Evolutionary conservation across 768 basidiomycete species (phyloP).

Genomic region (Boletus rubroflammeus): DNA sequence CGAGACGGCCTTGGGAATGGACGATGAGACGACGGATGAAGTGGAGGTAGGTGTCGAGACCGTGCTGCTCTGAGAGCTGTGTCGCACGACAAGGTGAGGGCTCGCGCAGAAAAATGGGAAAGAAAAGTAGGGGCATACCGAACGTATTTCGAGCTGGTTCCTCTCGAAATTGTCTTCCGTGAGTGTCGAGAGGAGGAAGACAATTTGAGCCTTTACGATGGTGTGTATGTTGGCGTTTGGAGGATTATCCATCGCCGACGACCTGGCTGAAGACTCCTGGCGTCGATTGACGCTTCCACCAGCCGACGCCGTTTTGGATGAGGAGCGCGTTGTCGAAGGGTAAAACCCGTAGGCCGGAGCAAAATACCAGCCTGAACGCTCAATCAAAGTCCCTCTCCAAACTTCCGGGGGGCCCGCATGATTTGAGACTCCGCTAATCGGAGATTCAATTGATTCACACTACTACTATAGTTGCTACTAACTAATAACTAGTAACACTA

Average conservation of each 20-base stretch:
- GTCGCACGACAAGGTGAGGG: constrained; percentile 18
- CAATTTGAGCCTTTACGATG: constrained; percentile 96
- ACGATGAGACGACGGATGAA: constrained; percentile 95
- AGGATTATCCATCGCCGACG: constrained; percentile 82
- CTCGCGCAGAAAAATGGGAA: constrained; percentile 2
- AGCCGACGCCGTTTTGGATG: constrained; percentile 64
- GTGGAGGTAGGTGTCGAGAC: constrained; percentile 94
- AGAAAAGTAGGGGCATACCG: constrained; percentile 53
- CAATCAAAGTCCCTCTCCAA: constrained; percentile 19
- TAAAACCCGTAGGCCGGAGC: constrained; percentile 33
- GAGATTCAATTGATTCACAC: constrained; percentile 9
- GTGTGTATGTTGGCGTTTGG: constrained; percentile 83
- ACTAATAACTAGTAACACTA: neutral
- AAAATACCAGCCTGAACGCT: constrained; percentile 30
- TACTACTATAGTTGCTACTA: neutral
- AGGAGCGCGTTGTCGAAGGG: constrained; percentile 29
- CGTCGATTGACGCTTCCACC: constrained; percentile 65
- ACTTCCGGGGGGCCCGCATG: constrained; percentile 10
- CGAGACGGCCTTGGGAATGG: constrained; percentile 73
- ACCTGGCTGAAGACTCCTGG: constrained; percentile 74
- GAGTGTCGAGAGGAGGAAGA: constrained; percentile 92
- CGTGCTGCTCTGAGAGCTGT: constrained; percentile 95
- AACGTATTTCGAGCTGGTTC: constrained; percentile 91
- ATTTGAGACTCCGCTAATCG: constrained; percentile 21
- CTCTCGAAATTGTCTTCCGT: constrained; percentile 97